Conservation (phyloP, 768 basidiomycete species). For the Imleria badia region DNA sequence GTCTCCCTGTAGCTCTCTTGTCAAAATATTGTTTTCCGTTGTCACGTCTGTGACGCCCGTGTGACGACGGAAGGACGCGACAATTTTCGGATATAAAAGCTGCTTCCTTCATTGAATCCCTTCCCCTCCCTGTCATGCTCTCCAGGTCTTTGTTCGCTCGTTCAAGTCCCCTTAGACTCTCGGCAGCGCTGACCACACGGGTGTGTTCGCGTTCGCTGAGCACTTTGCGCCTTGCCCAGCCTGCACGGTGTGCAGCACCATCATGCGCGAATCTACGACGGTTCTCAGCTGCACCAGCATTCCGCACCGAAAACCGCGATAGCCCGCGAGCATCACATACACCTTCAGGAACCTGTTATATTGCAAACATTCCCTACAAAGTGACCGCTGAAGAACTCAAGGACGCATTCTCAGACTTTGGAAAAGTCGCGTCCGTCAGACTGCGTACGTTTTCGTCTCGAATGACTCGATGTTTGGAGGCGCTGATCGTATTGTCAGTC, state of each 20-base stretch:
- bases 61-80: conserved; percentile 18
- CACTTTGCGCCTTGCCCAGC: conserved; percentile 3
- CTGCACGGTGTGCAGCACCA: background rate
- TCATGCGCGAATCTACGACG: conserved; percentile 9
- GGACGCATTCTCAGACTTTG: conserved; percentile 44
- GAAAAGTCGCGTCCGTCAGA: conserved; percentile 36
- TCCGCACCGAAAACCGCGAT: conserved; percentile 1
- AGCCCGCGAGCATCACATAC: background rate
- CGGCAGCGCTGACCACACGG: conserved; percentile 6
- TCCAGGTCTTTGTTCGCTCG: conserved; percentile 20
- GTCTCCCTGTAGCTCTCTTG: conserved; percentile 1
- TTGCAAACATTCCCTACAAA: conserved; percentile 56
- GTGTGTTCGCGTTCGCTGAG: conserved; percentile 15
- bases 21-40: conserved; percentile 2
- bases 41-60: conserved; percentile 20
- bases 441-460: conserved; percentile 38
- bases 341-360: conserved; percentile 42
- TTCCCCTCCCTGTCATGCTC: conserved; percentile 17
- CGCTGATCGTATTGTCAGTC: conserved; percentile 12
- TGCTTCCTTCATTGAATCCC: background rate
- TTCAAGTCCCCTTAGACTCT: conserved; percentile 9
- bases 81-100: conserved; percentile 14
- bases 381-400: conserved; percentile 40
- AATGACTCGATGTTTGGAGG: background rate
- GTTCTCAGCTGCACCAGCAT: conserved; percentile 19